Evolutionary conservation across 768 basidiomycete species (phyloP).

Genomic region (Russula compacta): DNA sequence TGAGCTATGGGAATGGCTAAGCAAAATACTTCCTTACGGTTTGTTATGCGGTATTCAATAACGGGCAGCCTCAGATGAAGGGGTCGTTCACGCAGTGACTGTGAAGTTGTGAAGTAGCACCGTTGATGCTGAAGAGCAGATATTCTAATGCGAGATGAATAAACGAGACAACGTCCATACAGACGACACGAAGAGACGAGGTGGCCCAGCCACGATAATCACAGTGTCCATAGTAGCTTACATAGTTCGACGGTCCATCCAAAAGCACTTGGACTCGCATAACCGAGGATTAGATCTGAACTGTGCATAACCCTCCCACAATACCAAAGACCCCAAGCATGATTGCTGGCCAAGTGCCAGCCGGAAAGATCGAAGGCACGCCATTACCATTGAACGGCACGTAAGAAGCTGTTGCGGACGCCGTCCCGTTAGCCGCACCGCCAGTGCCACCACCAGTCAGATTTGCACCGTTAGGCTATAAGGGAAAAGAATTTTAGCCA

Average conservation of each 20-base stretch:
- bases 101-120: background rate
- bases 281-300: background rate
- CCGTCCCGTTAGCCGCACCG: constrained; percentile 37
- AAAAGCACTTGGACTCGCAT: background rate
- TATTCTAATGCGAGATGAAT: background rate
- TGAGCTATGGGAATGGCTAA: background rate
- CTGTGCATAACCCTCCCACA: background rate
- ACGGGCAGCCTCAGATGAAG: background rate
- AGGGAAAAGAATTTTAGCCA: constrained; percentile 1
- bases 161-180: background rate
- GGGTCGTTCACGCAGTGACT: background rate
- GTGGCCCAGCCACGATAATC: background rate
- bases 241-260: background rate
- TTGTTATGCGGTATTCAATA: too few species aligned
- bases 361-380: constrained; percentile 1
- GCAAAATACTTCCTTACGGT: background rate
- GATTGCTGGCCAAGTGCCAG: constrained; percentile 7
- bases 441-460: constrained; percentile 54
- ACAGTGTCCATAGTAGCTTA: background rate
- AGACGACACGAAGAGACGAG: background rate
- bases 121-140: background rate
- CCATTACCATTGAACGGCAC: constrained; percentile 18
- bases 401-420: constrained; percentile 6
- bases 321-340: constrained; percentile 6
- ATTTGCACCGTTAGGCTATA: constrained; percentile 58